Evolutionary conservation across 331 rosid species (phyloP), one percentile per base, ranked within the genome.

Genomic region (Acacia pycnantha): DNA sequence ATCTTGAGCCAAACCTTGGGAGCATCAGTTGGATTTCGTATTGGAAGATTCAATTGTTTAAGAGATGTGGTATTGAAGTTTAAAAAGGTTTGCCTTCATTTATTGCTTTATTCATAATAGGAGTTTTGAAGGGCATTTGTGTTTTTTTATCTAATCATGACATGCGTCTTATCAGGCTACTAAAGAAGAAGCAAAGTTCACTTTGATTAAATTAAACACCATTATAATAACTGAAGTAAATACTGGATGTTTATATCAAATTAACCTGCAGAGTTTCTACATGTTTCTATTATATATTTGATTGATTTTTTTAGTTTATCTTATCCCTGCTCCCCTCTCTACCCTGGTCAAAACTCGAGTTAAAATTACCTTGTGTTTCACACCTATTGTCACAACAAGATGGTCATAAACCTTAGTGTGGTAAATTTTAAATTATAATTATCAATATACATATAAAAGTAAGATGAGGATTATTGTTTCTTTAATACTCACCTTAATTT

Each of bases 41-140:
- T 91, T 81, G 94, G 97, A 67, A 98, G 98, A 78, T 90, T 92
- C 89, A 94, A 87, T 67, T 88, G 94, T 83, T 77, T 94, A 77
- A 89, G 86, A 78, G 97, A 96, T 76, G 90, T 96, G 16, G 88
- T 75, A 40, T 87, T 96, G 87, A 91, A 89, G 90, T 94, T 94
- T 76, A 87, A 87, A 54, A 94, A 92, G 99, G 99, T 96, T 80
- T 58, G 59, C 81, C 86, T 84, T 85, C 48, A 61, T 72, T 71
- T 47, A 40, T 59, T 69, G n/a, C 22, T 58, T 83, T 79, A 70
- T 81, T 73, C 21, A 11, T 76, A 18, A n/a, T 71, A 54, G 64
- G 43, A 62, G 35, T 69, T 41, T 78, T 73, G 61, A 68, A 77
- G 51, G 83, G 82, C 51, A 70, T 54, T 37, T 15, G 33, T 59